Evolutionary conservation across 1,284 basidiomycete genomes (phyloP), one percentile per base, ranked within the genome.

Genomic region (Melampsora americana): DNA sequence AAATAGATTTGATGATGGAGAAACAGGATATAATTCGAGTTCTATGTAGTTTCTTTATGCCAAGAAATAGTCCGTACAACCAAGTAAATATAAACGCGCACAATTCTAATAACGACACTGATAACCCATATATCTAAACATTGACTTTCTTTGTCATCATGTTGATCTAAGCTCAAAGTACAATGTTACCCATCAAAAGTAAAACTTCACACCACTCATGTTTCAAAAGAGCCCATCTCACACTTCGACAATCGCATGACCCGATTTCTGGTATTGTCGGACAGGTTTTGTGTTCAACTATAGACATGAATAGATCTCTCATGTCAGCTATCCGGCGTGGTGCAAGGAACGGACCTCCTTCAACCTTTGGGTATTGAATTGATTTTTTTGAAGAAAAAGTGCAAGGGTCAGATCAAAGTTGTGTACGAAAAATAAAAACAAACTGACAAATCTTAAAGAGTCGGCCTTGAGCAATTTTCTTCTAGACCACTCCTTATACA

Each of bases 171-270:
- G 11, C 26, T 56, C 53, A 56, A 56, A 56, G 53, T 23, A 28
- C 53, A 56, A 56, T 56, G 48, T 66, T 73, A 35, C 71, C 71
- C 26, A 73, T 30, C 50, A 73, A 50, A 56, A 66, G 50, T 64
- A 73, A 65, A 30, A 73, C 71, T 66, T 73, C 71, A 14, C 35
- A 26, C 71, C 71, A 73, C 59, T 73, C 71, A 30, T 73, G 71
- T 30, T 73, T 73, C n/a, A 73, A 53, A 42, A 50, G 53, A 0
- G 64, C 64, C 71, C 71, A 73, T 16, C 71, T 61, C 18, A 48
- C 53, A 32, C 48, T 73, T 59, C 71, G 14, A 53, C 71, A 73
- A 65, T 73, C 62, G 23, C 71, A 73, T 46, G 71, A 66, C 39
- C 46, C 32, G 30, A 50, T 48, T 16, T 64, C 71, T 12, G 32